Evolutionary conservation across 1,284 basidiomycete species (phyloP).

Genomic region (Malassezia dermatis): DNA sequence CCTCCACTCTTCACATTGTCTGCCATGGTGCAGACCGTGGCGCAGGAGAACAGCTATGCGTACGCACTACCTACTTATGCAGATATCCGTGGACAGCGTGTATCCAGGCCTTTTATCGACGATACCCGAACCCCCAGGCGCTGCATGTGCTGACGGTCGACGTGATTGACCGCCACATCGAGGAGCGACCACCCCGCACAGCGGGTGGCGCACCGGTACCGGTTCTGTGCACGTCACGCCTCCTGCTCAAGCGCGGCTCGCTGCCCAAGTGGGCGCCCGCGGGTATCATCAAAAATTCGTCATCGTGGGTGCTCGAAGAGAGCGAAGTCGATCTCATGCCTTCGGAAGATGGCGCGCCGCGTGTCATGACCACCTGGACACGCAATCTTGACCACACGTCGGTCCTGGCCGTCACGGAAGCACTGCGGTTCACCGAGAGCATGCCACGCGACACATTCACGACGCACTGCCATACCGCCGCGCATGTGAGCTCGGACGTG

Average conservation of each 20-base stretch:
- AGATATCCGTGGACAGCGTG: constrained; percentile 31
- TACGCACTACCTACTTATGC: neutral
- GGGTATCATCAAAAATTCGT: constrained; percentile 56
- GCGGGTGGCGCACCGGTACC: constrained; percentile 51
- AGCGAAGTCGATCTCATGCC: constrained; percentile 39
- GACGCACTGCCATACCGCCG: constrained; percentile 26
- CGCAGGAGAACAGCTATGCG: neutral
- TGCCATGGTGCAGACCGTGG: constrained; percentile 11
- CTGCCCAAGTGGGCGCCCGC: constrained; percentile 80
- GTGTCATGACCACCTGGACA: constrained; percentile 42
- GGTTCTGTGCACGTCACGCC: constrained; percentile 71
- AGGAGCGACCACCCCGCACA: constrained; percentile 22
- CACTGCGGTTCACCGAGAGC: constrained; percentile 22
- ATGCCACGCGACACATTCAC: neutral
- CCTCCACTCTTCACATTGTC: neutral
- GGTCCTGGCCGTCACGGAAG: constrained; percentile 42
- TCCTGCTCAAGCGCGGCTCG: constrained; percentile 81
- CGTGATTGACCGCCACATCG: constrained; percentile 63
- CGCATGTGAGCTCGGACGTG: constrained; percentile 36
- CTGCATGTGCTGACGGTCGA: constrained; percentile 89
- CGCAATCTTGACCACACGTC: constrained; percentile 43
- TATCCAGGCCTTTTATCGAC: constrained; percentile 68
- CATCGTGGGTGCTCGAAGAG: constrained; percentile 47
- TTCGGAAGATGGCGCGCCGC: constrained; percentile 18
- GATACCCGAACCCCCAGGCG: constrained; percentile 93